A percentile compares a stretch with the other conserved stretches of the same genome.
Evolutionary conservation across 2,329 filamentous ascomycete genomes (phyloP).

Genomic region (Malbranchea zuffiana): DNA sequence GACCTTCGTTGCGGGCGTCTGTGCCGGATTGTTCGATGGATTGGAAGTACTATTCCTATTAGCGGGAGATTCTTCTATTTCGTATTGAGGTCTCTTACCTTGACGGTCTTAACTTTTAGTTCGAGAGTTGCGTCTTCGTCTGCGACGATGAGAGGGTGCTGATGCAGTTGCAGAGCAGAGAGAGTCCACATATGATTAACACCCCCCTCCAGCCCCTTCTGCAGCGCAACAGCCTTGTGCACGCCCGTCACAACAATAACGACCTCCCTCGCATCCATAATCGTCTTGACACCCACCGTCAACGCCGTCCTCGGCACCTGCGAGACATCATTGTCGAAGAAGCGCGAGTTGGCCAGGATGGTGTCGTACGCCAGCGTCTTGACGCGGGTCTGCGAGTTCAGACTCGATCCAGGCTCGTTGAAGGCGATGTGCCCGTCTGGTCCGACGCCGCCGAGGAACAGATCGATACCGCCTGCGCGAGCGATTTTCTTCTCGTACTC

Average conservation of each 20-base stretch:
- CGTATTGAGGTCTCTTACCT: conserved; percentile 20
- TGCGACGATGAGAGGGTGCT: conserved; percentile 69
- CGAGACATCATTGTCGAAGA: conserved; percentile 64
- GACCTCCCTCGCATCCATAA: conserved; percentile 70
- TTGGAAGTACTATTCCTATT: conserved; percentile 53
- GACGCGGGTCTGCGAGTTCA: conserved; percentile 67
- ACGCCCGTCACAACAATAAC: conserved; percentile 72
- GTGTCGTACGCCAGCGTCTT: conserved; percentile 84
- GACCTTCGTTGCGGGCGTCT: conserved; percentile 34
- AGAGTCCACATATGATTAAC: conserved; percentile 90
- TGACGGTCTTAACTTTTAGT: conserved; percentile 62
- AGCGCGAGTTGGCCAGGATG: conserved; percentile 72
- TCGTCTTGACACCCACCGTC: conserved; percentile 74
- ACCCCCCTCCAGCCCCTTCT: conserved; percentile 69
- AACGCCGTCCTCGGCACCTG: conserved; percentile 72
- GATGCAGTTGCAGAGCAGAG: conserved; percentile 68
- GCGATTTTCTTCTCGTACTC: conserved; percentile 71
- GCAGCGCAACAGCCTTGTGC: conserved; percentile 68
- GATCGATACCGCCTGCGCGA: conserved; percentile 64
- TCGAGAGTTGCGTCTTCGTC: conserved; percentile 70
- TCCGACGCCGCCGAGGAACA: conserved; percentile 76
- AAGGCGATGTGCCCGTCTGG: conserved; percentile 83
- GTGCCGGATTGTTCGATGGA: conserved; percentile 56
- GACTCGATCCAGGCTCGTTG: conserved; percentile 75
- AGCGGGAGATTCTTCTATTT: background rate